A percentile compares a stretch with the other conserved stretches of the same genome.
These are phyloP conservation scores for Digitaria exilis DNA, from an alignment of 202 grass and related monocot species.

Conservation along the genomic window DNA sequence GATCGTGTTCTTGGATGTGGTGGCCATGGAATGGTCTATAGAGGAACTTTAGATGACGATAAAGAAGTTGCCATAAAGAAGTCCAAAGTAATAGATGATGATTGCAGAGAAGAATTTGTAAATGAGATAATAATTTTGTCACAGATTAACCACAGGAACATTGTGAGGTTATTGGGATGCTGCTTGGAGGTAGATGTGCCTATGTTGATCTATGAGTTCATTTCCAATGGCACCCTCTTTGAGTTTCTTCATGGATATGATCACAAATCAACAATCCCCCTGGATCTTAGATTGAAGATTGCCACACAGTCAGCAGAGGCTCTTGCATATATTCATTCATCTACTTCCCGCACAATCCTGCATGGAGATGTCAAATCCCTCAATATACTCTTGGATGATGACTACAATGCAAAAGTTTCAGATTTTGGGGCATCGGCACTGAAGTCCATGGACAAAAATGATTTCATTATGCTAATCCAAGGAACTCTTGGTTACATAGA, in stretches of 20 bases:
- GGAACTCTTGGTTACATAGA: conserved; percentile 55
- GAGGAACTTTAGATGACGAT: conserved; percentile 46
- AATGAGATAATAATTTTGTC: conserved; percentile 81
- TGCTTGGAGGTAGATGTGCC: conserved; percentile 66
- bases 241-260: conserved; percentile 52
- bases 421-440: conserved; percentile 41
- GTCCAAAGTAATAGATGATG: conserved; percentile 48
- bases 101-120: conserved; percentile 52
- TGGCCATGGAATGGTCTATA: conserved; percentile 61
- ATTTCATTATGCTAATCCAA: conserved; percentile 40
- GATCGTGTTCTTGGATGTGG: no score
- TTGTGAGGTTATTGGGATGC: conserved; percentile 60
- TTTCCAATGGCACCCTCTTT: conserved; percentile 47
- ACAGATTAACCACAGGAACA: conserved; percentile 62
- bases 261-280: not conserved
- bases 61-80: conserved; percentile 70
- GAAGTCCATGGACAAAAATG: conserved; percentile 41
- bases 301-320: conserved; percentile 52
- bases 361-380: conserved; percentile 64
- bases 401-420: conserved; percentile 45
- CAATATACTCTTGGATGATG: conserved; percentile 58
- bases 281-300: conserved; percentile 57
- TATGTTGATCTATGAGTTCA: conserved; percentile 67
- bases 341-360: conserved; percentile 52
- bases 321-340: conserved; percentile 57